These are phyloP conservation scores for Talaromyces sp. DNA, from an alignment of 2,329 filamentous ascomycete species.

Conservation along the genomic window DNA sequence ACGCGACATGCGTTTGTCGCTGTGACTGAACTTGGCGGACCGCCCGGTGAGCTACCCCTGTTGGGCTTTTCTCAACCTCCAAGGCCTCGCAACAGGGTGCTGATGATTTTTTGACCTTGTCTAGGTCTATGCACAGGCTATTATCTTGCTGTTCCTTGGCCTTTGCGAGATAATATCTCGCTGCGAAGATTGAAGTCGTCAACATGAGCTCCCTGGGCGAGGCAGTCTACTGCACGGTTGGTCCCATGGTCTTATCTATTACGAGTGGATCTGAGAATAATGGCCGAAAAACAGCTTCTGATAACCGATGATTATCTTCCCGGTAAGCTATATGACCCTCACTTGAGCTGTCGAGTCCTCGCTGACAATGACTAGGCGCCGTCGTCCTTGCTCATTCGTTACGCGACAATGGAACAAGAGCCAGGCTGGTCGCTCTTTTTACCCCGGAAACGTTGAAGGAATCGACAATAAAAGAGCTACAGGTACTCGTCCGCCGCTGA, in stretches of 20 bases:
- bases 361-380: constrained; percentile 57
- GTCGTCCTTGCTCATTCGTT: constrained; percentile 91
- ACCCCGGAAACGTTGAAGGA: constrained; percentile 73
- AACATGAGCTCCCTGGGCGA: constrained; percentile 42
- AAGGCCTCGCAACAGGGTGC: neutral
- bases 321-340: constrained; percentile 50
- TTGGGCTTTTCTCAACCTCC: neutral
- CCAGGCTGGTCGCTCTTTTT: constrained; percentile 79
- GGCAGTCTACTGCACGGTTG: constrained; percentile 63
- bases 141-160: neutral
- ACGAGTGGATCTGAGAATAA: neutral
- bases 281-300: constrained; percentile 62
- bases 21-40: constrained; percentile 8
- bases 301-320: constrained; percentile 90
- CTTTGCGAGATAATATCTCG: neutral
- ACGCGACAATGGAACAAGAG: constrained; percentile 79
- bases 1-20: constrained; percentile 7
- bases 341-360: neutral
- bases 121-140: neutral
- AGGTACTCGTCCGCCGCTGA: constrained; percentile 44
- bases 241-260: constrained; percentile 16
- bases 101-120: neutral
- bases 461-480: constrained; percentile 72
- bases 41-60: constrained; percentile 8
- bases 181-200: neutral